phyloP scores from a whole-genome alignment of 1,139 yeast genomes.

The Suhomyces chickasaworum region DNA sequence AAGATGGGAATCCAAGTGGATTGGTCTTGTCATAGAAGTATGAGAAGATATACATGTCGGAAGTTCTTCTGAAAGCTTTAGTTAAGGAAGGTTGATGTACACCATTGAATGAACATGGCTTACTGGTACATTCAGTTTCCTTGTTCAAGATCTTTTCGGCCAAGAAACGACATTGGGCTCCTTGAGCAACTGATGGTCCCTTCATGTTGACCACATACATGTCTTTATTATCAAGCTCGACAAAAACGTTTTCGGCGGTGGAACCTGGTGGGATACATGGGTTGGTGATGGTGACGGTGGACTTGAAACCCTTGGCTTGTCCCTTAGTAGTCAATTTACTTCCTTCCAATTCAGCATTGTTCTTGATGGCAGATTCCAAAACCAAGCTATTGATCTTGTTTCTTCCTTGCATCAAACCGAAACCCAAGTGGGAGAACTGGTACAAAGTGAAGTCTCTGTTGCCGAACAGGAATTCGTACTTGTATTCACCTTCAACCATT shows the following conservation, averaged over 20 bases:
- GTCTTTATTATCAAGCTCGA: conserved; percentile 50
- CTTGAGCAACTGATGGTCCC: conserved; percentile 56
- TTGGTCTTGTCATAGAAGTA: conserved; percentile 92
- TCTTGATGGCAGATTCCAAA: conserved; percentile 50
- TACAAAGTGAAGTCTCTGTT: conserved; percentile 78
- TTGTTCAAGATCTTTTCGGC: conserved; percentile 85
- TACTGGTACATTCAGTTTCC: conserved; percentile 68
- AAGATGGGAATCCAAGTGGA: conserved; percentile 91
- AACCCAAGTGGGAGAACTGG: conserved; percentile 94
- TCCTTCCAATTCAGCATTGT: conserved; percentile 25
- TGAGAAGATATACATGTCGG: conserved; percentile 86
- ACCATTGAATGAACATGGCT: conserved; percentile 96
- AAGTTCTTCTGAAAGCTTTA: conserved; percentile 65
- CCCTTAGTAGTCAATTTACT: conserved; percentile 38
- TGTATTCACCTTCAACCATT: conserved; percentile 87
- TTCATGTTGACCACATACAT: conserved; percentile 67
- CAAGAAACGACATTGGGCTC: conserved; percentile 80
- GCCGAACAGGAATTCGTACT: conserved; percentile 78
- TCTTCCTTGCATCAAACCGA: conserved; percentile 93
- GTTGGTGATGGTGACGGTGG: conserved; percentile 51
- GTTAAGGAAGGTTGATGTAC: conserved; percentile 92
- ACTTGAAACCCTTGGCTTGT: conserved; percentile 43
- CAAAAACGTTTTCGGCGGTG: conserved; percentile 54
- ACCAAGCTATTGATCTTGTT: conserved; percentile 71
- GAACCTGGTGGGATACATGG: conserved; percentile 89